phyloP scores from a whole-genome alignment of 1,284 basidiomycete species.

The Chondrostereum purpureum region DNA sequence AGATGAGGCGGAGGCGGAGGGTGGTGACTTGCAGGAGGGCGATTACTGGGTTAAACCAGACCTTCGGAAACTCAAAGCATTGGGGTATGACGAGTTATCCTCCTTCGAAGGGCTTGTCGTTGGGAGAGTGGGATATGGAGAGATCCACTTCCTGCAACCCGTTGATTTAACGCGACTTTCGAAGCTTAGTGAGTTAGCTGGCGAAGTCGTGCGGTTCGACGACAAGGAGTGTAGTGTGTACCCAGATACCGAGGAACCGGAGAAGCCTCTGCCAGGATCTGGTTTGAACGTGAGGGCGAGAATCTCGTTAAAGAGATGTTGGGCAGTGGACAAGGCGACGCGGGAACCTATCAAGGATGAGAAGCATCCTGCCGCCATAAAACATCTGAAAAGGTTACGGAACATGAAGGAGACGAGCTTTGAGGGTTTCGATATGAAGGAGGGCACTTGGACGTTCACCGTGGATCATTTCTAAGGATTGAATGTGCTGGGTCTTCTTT shows the following conservation, averaged over 20 bases:
- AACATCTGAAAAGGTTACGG: slow-evolving; percentile 81
- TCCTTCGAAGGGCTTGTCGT: slow-evolving; percentile 74
- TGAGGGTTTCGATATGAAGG: slow-evolving; percentile 71
- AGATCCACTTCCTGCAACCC: slow-evolving; percentile 85
- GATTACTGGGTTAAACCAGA: slow-evolving; percentile 88
- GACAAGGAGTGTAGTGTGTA: slow-evolving; percentile 93
- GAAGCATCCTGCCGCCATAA: slow-evolving; percentile 62
- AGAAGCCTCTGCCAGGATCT: slow-evolving; percentile 76
- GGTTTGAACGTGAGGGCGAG: slow-evolving; percentile 88
- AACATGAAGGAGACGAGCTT: slow-evolving; percentile 85
- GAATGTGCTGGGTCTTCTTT: background rate
- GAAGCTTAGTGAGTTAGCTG: slow-evolving; percentile 77
- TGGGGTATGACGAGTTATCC: slow-evolving; percentile 68
- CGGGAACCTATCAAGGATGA: slow-evolving; percentile 86
- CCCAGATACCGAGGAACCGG: slow-evolving; percentile 75
- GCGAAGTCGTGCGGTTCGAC: slow-evolving; percentile 85
- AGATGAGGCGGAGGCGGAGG: slow-evolving; percentile 25
- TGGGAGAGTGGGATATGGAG: slow-evolving; percentile 86
- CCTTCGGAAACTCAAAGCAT: slow-evolving; percentile 61
- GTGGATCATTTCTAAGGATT: slow-evolving; percentile 83
- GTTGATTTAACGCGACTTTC: slow-evolving; percentile 88
- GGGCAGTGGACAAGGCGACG: slow-evolving; percentile 88
- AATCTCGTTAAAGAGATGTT: slow-evolving; percentile 79
- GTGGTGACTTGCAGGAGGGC: slow-evolving; percentile 59
- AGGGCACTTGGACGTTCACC: slow-evolving; percentile 89